phyloP scores from a whole-genome alignment of 179 eudicot genomes.

The Heliamphora pulchella region DNA sequence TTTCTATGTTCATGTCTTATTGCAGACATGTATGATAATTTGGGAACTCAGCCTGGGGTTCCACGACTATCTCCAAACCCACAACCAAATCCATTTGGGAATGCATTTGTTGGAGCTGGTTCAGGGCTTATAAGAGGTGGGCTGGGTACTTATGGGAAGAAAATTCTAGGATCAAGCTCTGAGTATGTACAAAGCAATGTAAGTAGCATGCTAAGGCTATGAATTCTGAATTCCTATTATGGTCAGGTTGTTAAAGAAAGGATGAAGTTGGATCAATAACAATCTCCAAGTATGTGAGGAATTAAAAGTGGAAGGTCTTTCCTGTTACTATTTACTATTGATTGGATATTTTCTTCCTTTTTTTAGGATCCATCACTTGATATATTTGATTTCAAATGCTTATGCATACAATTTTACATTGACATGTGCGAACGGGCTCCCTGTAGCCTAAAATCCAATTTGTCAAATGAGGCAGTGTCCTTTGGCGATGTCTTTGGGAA shows the following conservation, averaged over 20 bases:
- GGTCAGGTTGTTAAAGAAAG: background rate
- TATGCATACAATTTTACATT: background rate
- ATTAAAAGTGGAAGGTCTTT: background rate
- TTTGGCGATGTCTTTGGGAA: background rate
- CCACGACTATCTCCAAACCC: slow-evolving; percentile 32
- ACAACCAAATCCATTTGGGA: slow-evolving; percentile 49
- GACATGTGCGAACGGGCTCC: background rate
- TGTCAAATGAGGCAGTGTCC: background rate
- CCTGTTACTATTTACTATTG: background rate
- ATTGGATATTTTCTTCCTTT: slow-evolving; percentile 1
- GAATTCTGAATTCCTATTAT: background rate
- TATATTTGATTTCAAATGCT: background rate
- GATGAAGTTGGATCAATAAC: background rate
- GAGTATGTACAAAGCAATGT: slow-evolving; percentile 72
- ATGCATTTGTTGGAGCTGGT: slow-evolving; percentile 44
- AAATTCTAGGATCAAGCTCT: slow-evolving; percentile 52
- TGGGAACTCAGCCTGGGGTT: slow-evolving; percentile 35
- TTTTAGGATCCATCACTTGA: background rate
- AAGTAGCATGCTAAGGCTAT: slow-evolving; percentile 17
- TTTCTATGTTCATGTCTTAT: background rate
- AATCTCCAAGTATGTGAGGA: background rate
- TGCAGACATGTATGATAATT: slow-evolving; percentile 28
- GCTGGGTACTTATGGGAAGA: slow-evolving; percentile 61
- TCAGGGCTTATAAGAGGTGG: slow-evolving; percentile 57
- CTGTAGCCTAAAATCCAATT: background rate